These are phyloP conservation scores for Artemisia argyi DNA, from an alignment of 129 eudicot species.

Conservation along the genomic window DNA sequence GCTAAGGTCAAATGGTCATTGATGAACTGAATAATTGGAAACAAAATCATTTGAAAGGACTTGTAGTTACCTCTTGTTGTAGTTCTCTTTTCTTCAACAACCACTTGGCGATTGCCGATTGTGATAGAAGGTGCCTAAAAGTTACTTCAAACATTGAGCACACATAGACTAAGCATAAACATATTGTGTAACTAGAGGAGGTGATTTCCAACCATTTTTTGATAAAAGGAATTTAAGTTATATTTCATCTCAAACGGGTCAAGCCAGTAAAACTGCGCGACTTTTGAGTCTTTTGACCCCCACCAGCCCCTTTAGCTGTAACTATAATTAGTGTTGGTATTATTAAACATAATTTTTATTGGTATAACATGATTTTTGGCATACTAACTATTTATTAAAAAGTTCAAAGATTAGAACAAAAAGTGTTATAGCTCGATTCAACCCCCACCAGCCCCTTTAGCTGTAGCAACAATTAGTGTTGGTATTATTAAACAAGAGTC, in stretches of 20 bases:
- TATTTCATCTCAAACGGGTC: neutral
- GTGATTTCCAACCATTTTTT: neutral
- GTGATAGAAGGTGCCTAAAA: conserved; percentile 66
- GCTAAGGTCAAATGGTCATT: neutral
- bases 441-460: too few species aligned
- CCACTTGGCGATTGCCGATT: conserved; percentile 56
- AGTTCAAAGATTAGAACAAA: too few species aligned
- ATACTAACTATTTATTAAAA: too few species aligned
- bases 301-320: too few species aligned
- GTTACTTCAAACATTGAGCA: neutral
- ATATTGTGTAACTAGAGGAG: neutral
- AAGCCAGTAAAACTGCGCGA: neutral
- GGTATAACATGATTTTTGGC: too few species aligned
- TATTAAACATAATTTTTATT: too few species aligned
- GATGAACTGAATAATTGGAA: neutral
- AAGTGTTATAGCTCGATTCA: too few species aligned
- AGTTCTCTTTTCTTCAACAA: conserved; percentile 71
- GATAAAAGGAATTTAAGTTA: neutral
- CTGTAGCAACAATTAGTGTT: too few species aligned
- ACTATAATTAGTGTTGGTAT: too few species aligned
- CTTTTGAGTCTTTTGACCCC: too few species aligned
- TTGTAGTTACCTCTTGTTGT: conserved; percentile 55
- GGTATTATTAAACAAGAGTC: too few species aligned
- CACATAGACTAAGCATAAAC: neutral
- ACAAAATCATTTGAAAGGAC: neutral